Base-by-base conservation (phyloP, 208 protist genomes). In the Leishmania lainsoni region DNA sequence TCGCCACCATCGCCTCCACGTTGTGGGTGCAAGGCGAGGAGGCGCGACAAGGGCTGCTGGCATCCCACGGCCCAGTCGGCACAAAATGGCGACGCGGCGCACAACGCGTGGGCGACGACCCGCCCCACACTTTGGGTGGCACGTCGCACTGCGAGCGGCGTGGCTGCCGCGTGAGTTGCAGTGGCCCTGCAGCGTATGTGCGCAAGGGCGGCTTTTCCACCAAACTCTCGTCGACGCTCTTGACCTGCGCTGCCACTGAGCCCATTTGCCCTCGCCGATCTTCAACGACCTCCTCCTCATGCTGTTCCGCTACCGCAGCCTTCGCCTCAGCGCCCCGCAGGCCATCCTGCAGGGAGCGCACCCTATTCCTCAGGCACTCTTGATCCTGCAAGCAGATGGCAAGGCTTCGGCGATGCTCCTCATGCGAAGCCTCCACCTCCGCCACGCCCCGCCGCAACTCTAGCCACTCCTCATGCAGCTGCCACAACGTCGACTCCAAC, bases 1-100 rank as follows among this genome's bases (percentile, higher is more conserved):
- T 94, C 6, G 91, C 91, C 42, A 96, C 78, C 63, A 97, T 85
- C n/a, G 91, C 86, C 17, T 83, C 80, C 0, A 93, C 84, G 86
- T 97, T 84, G 63, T 97, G 94, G 17, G 90, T 80, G 29, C 54
- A 54, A 16, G 82, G 82, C 16, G 82, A 84, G n/a, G 80, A 63
- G 22, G 86, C 81, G 16, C 70, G 77, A 45, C 45, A 66, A 49
- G 76, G 61, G 66, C 80, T 66, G 75, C 76, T 45, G 49, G 48
- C 35, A 35, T 86, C 81, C 69, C 75, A 81, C 52, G 76, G 76
- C 0, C 86, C 82, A 22, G 70, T 65, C 20, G 86, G 86, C 75
- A 89, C 79, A 65, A 89, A 89, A 26, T 63, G 86, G 4, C 79
- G 78, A 42, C 65, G 77, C 12, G 74, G 79, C 20, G 58, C 78